Evolutionary conservation across 495 filamentous ascomycete species (phyloP).

Genomic region (Penicillium fimorum): DNA sequence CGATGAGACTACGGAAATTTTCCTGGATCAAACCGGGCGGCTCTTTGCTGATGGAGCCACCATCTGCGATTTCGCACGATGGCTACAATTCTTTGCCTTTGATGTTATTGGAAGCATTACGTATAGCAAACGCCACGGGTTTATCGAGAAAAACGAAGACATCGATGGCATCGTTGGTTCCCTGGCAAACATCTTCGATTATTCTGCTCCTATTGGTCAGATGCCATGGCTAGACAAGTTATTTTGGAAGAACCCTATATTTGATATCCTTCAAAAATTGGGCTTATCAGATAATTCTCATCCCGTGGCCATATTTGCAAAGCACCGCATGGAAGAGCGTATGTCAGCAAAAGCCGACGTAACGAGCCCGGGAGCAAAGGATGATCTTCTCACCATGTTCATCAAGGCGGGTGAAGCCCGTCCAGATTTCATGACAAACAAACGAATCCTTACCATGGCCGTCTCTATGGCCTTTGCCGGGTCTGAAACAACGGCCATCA

Average conservation of each 20-base stretch:
- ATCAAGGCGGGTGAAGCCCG: slow-evolving; percentile 44
- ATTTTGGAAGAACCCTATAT: slow-evolving; percentile 13
- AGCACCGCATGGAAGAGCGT: slow-evolving; percentile 50
- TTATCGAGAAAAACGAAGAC: slow-evolving; percentile 56
- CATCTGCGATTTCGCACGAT: slow-evolving; percentile 63
- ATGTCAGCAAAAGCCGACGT: slow-evolving; percentile 20
- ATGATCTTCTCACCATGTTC: slow-evolving; percentile 50
- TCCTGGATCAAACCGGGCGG: slow-evolving; percentile 54
- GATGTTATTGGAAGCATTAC: slow-evolving; percentile 69
- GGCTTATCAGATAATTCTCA: slow-evolving; percentile 34
- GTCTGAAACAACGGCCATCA: slow-evolving; percentile 67
- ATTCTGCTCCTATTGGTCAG: slow-evolving; percentile 38
- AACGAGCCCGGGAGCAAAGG: slow-evolving; percentile 25
- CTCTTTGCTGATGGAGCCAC: slow-evolving; percentile 50
- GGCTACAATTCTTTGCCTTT: slow-evolving; percentile 79
- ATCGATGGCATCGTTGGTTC: slow-evolving; percentile 52
- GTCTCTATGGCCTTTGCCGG: slow-evolving; percentile 55
- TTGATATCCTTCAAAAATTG: slow-evolving; percentile 27
- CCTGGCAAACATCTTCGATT: slow-evolving; percentile 44
- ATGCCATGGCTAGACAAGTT: slow-evolving; percentile 4
- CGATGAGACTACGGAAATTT: slow-evolving; percentile 16
- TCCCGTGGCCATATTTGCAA: slow-evolving; percentile 21
- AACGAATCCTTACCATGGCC: slow-evolving; percentile 62
- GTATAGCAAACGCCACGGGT: slow-evolving; percentile 63
- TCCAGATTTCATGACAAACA: slow-evolving; percentile 64